Percentiles rank a stretch among this genome's conserved stretches.
Conservation (phyloP, 2,329 filamentous ascomycete genomes). For the Neofusicoccum sp. region DNA sequence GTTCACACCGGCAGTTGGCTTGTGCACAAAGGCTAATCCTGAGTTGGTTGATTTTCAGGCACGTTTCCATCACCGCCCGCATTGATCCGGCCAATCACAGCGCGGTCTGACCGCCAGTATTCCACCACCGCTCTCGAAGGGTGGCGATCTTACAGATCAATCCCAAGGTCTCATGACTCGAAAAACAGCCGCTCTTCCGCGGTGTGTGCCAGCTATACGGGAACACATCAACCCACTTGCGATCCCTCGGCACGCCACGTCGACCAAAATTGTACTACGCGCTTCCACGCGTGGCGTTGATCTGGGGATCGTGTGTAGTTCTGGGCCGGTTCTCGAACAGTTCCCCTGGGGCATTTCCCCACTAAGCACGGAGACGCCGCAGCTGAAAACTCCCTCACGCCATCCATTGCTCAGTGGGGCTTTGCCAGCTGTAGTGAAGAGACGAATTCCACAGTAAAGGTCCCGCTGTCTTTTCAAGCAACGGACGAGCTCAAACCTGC, state of each 20-base stretch:
- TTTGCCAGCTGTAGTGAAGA: background rate
- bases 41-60: background rate
- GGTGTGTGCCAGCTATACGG: constrained; percentile 10
- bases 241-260: constrained; percentile 5
- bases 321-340: constrained; percentile 10
- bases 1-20: constrained; percentile 13
- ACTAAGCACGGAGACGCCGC: constrained; percentile 8
- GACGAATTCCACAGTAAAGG: background rate
- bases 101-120: constrained; percentile 11
- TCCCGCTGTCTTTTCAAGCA: background rate
- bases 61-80: constrained; percentile 9
- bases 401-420: constrained; percentile 4
- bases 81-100: constrained; percentile 1
- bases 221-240: constrained; percentile 10
- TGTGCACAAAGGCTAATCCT: background rate
- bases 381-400: constrained; percentile 6
- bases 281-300: constrained; percentile 4
- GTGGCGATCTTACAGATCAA: background rate
- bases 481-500: background rate
- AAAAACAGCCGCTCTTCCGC: constrained; percentile 3
- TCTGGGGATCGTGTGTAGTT: constrained; percentile 14
- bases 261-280: background rate
- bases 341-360: constrained; percentile 4
- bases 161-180: constrained; percentile 6
- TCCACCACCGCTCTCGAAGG: background rate